Conservation (phyloP, 495 filamentous ascomycete genomes). For the Darksidea phi region DNA sequence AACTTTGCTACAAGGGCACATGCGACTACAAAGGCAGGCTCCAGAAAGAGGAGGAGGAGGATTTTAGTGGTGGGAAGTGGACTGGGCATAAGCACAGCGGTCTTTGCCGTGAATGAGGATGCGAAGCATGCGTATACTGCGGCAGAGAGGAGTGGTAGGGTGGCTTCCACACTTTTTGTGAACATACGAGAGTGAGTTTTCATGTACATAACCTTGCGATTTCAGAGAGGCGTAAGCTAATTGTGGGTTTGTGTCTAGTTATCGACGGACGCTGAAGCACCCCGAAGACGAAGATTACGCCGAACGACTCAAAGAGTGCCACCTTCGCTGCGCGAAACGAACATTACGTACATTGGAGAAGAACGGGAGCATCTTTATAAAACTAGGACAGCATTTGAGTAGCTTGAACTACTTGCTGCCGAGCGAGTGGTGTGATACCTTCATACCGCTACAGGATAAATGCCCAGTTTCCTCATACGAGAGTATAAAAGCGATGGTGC, state of each 20-base stretch:
- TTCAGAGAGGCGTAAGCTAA: conserved; percentile 1
- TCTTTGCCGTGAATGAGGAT: conserved; percentile 68
- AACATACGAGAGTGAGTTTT: conserved; percentile 84
- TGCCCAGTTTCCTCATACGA: conserved; percentile 92
- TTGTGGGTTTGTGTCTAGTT: conserved; percentile 11
- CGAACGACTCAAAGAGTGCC: conserved; percentile 74
- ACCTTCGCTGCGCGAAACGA: conserved; percentile 87
- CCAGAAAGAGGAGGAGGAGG: conserved; percentile 23
- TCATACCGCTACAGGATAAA: conserved; percentile 92
- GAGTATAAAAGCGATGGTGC: conserved; percentile 82
- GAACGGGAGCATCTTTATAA: conserved; percentile 98
- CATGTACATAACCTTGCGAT: not conserved
- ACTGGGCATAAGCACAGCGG: conserved; percentile 55
- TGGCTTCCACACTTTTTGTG: conserved; percentile 70
- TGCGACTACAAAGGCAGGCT: not conserved
- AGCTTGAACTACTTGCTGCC: conserved; percentile 97
- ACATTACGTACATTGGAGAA: conserved; percentile 84
- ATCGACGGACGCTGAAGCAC: conserved; percentile 59
- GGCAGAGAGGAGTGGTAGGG: conserved; percentile 73
- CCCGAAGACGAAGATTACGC: conserved; percentile 61
- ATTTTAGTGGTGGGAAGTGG: conserved; percentile 54
- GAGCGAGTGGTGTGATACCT: conserved; percentile 90
- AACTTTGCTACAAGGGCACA: conserved; percentile 24
- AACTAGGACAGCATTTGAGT: conserved; percentile 92
- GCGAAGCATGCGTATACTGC: conserved; percentile 70